Base-by-base conservation (phyloP, 768 basidiomycete species). In the Krasilnikovozyma curviuscula region DNA sequence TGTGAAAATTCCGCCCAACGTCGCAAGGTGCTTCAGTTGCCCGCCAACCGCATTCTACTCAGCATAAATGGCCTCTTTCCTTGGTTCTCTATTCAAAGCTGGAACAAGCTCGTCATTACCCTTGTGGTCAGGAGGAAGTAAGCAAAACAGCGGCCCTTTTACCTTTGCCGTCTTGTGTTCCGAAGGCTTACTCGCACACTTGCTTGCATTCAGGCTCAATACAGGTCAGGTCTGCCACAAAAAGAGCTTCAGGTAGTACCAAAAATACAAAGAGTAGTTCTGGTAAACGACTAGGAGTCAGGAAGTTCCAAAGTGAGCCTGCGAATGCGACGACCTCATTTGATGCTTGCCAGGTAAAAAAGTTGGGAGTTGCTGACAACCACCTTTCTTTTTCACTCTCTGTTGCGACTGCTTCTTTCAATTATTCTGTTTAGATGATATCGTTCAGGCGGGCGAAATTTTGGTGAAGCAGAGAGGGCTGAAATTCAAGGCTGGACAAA, bases 381-480 rank as follows among this genome's bases (percentile, higher is more conserved):
- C 40, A 14, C 13, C 40, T 7, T 21, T 10, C 13, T 27, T 5
- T 7, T 7, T 14, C 40, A 23, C 8, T 18, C 5, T 31, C 34
- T 5, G 2, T 35, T 3, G 16, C 1, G 10, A 24, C 28, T 40
- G 1, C 31, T 13, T 27, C 10, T 12, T 24, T n/a, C n/a, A n/a
- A n/a, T n/a, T n/a, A 8, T 8, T 25, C 16, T 12, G 8, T 37
- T 5, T 52, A 95, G 91, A 93, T 61, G 79, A 95, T 65, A 74
- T 73, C 65, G 88, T 95, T 23, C 73, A 83, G 23, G 84, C 93
- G 8, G 93, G 93, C 35, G 84, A 91, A 68, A 95, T 98, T 57
- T 82, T 98, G 61, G 78, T 97, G 28, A 75, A 93, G 38, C 93
- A 98, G 65, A 74, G 93, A 54, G 93, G 93, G 8, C 81, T 81